These are phyloP conservation scores for Fallopia convolvulus DNA, from an alignment of 148 eudicot genomes.

Conservation along the genomic window DNA sequence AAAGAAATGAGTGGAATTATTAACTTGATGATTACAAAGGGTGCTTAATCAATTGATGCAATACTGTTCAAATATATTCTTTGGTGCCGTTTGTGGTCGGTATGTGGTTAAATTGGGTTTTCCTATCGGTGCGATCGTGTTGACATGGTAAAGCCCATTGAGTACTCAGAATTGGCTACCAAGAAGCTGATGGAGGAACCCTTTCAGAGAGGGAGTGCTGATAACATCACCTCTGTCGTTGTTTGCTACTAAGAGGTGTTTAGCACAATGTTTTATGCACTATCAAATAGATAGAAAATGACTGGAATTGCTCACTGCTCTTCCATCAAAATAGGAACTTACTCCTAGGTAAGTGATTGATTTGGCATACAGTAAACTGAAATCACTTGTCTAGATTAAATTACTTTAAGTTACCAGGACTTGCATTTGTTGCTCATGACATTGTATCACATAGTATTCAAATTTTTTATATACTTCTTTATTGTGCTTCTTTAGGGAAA, in stretches of 20 bases:
- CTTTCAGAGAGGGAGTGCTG: too few species aligned
- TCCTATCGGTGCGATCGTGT: too few species aligned
- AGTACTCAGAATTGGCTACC: too few species aligned
- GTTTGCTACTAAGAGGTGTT: constrained; percentile 29
- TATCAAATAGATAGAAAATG: constrained; percentile 28
- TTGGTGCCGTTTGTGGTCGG: too few species aligned
- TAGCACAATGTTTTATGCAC: constrained; percentile 24
- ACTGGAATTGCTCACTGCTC: constrained; percentile 30
- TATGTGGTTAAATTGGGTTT: too few species aligned
- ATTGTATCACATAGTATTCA: background rate
- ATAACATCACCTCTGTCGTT: too few species aligned
- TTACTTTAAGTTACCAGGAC: background rate
- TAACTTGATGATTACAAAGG: too few species aligned
- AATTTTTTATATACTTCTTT: constrained; percentile 1
- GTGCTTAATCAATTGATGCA: too few species aligned
- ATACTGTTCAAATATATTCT: too few species aligned
- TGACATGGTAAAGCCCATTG: too few species aligned
- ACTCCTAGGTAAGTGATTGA: constrained; percentile 39
- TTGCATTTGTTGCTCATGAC: background rate
- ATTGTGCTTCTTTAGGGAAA: constrained; percentile 40
- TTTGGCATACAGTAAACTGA: background rate
- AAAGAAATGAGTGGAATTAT: too few species aligned
- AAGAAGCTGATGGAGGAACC: too few species aligned
- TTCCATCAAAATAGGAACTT: constrained; percentile 41
- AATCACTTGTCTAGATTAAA: background rate